phyloP scores from a whole-genome alignment of 257 asterid species.

The Leonotis leonurus region DNA sequence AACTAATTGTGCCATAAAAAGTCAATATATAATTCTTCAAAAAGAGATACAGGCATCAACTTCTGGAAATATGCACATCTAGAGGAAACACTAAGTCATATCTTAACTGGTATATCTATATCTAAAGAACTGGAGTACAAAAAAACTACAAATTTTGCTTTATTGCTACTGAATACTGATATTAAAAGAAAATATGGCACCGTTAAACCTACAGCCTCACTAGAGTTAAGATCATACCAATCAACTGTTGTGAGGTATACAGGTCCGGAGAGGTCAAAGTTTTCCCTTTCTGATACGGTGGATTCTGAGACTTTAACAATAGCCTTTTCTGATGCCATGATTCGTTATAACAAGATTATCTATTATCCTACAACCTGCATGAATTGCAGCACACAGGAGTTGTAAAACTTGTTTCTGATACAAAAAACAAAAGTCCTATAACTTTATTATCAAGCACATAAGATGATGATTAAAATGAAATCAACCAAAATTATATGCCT shows the following conservation, averaged over 20 bases:
- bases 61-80: background rate
- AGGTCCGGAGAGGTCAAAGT: conserved; percentile 62
- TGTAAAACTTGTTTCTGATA: background rate
- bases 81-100: background rate
- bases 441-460: background rate
- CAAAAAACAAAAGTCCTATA: background rate
- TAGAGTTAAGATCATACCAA: conserved; percentile 42
- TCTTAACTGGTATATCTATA: background rate
- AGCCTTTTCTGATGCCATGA: conserved; percentile 49
- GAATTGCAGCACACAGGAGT: background rate
- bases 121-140: background rate
- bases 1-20: too few species aligned
- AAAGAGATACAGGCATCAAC: background rate
- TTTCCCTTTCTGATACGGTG: conserved; percentile 59
- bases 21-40: background rate
- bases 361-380: conserved; percentile 25
- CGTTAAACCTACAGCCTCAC: background rate
- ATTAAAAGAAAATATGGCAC: background rate
- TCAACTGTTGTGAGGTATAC: conserved; percentile 56
- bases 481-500: background rate
- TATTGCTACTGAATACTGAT: background rate
- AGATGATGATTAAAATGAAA: background rate
- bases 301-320: conserved; percentile 42
- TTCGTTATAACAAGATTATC: background rate
- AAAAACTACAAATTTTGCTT: background rate